Evolutionary conservation across 1,284 basidiomycete genomes (phyloP), one percentile per base, ranked within the genome.

Genomic region (Entoloma clypeatum): DNA sequence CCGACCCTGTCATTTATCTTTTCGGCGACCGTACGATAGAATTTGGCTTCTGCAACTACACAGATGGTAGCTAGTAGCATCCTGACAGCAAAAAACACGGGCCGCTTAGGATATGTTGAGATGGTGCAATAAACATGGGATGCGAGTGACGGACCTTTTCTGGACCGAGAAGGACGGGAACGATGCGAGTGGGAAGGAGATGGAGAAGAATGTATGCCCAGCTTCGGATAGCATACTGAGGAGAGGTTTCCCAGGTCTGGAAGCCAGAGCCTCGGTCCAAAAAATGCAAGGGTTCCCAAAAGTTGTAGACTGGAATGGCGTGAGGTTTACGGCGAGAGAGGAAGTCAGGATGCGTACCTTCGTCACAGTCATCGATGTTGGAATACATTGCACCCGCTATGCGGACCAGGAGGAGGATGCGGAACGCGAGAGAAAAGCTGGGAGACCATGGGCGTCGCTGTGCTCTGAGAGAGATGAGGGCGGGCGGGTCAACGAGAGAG

Each of bases 231-330:
- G 92, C 84, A 59, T 86, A 97, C 43, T 79, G 67, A 5, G 96
- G 93, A 7, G 93, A 90, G 5, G 91, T 83, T 60, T 99, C 96
- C 96, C 96, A 99, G 1, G 96, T 98, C 65, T 99, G 93, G 63
- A 99, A 98, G 5, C 89, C 92, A 52, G 82, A 71, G 21, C 89
- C 89, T 50, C 81, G 71, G 50, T 82, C 77, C 39, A 94, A 71
- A 64, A 93, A 92, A 64, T 98, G 95, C 23, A 99, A 68, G 16
- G 96, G 95, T 59, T 99, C 96, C 91, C 91, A 99, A 65, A 97
- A 99, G 64, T 99, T 99, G 75, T 86, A 99, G 8, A 95, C 93
- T 96, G 35, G 25, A 17, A 27, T 30, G 32, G 21, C 19, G 32
- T 35, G 14, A 43, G 41, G 38, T 18, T 55, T 24, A 49, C 25